A percentile compares a stretch with the other conserved stretches of the same genome.
Conservation (phyloP, 805 yeast genomes). For the Hanseniaspora hatyaiensis region DNA sequence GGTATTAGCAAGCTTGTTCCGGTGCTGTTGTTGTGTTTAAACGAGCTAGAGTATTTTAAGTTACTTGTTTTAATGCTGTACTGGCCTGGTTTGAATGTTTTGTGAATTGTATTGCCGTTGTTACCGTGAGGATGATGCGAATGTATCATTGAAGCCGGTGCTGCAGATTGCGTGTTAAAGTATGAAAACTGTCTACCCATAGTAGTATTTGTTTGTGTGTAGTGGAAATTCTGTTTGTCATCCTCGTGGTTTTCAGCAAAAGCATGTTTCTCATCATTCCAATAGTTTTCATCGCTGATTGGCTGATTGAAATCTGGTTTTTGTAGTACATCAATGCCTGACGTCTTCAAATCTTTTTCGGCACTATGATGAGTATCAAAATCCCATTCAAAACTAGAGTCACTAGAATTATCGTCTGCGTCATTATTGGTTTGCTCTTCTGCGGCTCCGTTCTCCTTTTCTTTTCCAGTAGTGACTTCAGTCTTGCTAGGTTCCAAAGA, state of each 20-base stretch:
- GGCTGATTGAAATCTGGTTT: constrained; percentile 23
- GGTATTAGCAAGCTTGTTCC: constrained; percentile 18
- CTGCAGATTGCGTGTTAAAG: constrained; percentile 17
- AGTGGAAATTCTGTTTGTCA: constrained; percentile 1
- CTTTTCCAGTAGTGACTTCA: too few species aligned
- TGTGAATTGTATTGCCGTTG: constrained; percentile 26
- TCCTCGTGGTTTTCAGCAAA: constrained; percentile 22
- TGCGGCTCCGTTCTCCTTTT: constrained; percentile 10
- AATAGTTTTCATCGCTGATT: constrained; percentile 28
- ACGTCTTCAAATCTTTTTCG: constrained; percentile 51
- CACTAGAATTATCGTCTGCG: constrained; percentile 22
- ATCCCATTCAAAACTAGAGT: constrained; percentile 65
- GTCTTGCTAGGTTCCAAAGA: too few species aligned
- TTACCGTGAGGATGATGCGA: constrained; percentile 17
- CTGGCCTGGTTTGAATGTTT: constrained; percentile 16
- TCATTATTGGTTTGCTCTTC: constrained; percentile 7
- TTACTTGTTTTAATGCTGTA: neutral
- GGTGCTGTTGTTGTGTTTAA: constrained; percentile 1
- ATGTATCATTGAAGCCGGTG: constrained; percentile 24
- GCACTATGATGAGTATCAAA: constrained; percentile 66
- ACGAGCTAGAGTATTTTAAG: constrained; percentile 6
- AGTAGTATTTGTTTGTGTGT: neutral
- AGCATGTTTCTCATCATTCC: constrained; percentile 23
- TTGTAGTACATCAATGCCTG: constrained; percentile 44
- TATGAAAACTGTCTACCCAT: constrained; percentile 7